A percentile compares a stretch with the other conserved stretches of the same genome.
Evolutionary conservation across 129 eudicot species (phyloP).

Genomic region (Saposhnikovia divaricata): DNA sequence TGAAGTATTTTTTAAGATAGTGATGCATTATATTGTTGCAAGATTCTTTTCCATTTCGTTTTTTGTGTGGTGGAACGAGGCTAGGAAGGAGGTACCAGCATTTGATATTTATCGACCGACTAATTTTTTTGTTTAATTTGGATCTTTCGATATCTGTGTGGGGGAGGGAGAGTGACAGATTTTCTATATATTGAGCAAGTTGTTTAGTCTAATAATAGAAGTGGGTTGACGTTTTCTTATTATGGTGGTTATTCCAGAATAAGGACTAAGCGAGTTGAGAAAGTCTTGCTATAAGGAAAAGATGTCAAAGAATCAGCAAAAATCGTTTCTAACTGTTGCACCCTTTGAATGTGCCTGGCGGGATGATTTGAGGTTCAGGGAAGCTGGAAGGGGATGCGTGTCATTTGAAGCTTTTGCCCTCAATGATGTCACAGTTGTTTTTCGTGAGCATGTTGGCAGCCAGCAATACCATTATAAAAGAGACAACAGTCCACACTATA

Average conservation of each 20-base stretch:
- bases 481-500: conserved; percentile 53
- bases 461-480: conserved; percentile 95
- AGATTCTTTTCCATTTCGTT: neutral
- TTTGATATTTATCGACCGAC: neutral
- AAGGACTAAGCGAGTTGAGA: neutral
- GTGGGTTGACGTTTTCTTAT: neutral
- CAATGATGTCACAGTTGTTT: conserved; percentile 90
- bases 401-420: conserved; percentile 96
- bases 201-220: neutral
- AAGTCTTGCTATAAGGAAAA: neutral
- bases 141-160: neutral
- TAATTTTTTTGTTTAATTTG: neutral
- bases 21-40: neutral
- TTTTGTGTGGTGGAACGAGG: neutral
- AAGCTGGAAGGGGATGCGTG: conserved; percentile 97
- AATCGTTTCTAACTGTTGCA: conserved; percentile 78
- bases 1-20: neutral
- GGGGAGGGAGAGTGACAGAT: neutral
- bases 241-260: conserved; percentile 4
- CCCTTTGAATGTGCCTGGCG: conserved; percentile 98
- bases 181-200: conserved; percentile 1
- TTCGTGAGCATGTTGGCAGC: conserved; percentile 86
- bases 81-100: neutral
- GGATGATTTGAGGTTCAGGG: conserved; percentile 72
- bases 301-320: conserved; percentile 62